phyloP scores from a whole-genome alignment of 2,329 filamentous ascomycete genomes.

The Apiospora saccharicola region DNA sequence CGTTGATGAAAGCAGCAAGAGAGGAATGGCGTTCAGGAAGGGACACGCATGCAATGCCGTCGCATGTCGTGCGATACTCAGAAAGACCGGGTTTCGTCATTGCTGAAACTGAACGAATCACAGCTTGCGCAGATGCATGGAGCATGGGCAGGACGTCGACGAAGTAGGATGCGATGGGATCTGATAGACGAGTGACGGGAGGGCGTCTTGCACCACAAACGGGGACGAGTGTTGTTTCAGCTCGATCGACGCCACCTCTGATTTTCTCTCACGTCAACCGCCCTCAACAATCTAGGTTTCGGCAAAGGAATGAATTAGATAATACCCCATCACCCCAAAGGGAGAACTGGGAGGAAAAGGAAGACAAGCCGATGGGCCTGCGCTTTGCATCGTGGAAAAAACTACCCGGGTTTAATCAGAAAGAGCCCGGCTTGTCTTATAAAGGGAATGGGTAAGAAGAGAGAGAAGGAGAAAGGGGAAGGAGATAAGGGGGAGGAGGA shows the following conservation, averaged over 20 bases:
- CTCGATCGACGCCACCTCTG: background rate
- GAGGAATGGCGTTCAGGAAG: conserved; percentile 8
- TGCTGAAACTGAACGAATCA: background rate
- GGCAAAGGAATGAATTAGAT: background rate
- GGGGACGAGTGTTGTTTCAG: background rate
- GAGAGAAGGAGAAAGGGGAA: background rate
- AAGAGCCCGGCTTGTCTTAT: background rate
- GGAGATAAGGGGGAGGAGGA: background rate
- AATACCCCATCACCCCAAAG: background rate
- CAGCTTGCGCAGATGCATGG: background rate
- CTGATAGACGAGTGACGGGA: background rate
- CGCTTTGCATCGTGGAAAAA: conserved; percentile 3
- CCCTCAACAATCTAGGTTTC: background rate
- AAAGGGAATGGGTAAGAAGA: background rate
- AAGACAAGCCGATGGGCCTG: background rate
- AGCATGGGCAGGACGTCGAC: background rate
- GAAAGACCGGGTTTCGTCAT: background rate
- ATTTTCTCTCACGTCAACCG: background rate
- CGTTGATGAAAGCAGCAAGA: conserved; percentile 10
- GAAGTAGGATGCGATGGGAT: background rate
- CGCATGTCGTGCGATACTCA: background rate
- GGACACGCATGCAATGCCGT: background rate
- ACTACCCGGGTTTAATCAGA: background rate
- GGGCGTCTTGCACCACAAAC: background rate
- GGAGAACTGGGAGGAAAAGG: background rate